Evolutionary conservation across 2,329 filamentous ascomycete genomes (phyloP).

Genomic region (Diplodia intermedia): DNA sequence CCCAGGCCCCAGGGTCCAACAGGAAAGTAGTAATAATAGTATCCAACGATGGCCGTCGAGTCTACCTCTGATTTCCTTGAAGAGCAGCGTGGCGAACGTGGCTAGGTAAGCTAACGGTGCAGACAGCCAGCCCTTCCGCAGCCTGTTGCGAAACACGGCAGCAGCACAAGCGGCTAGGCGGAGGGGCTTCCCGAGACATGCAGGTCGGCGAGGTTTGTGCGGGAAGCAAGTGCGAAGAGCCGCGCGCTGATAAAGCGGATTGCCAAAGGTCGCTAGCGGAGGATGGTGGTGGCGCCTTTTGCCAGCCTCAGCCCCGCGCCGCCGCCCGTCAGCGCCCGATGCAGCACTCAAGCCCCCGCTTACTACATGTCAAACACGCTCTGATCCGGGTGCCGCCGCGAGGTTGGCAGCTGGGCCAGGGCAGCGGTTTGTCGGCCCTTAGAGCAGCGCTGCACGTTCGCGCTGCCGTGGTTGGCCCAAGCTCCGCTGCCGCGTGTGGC

Average conservation of each 20-base stretch:
- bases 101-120: neutral
- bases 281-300: slow-evolving; percentile 3
- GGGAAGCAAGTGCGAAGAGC: slow-evolving; percentile 15
- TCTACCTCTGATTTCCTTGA: neutral
- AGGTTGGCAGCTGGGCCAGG: slow-evolving; percentile 14
- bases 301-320: slow-evolving; percentile 24
- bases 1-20: slow-evolving; percentile 17
- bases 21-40: slow-evolving; percentile 30
- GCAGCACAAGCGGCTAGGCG: neutral
- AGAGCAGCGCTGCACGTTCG: slow-evolving; percentile 1
- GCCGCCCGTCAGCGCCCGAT: slow-evolving; percentile 25
- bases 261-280: slow-evolving; percentile 9
- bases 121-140: neutral
- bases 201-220: neutral
- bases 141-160: neutral
- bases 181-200: slow-evolving; percentile 18
- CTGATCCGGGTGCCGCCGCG: slow-evolving; percentile 22
- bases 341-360: slow-evolving; percentile 7
- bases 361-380: slow-evolving; percentile 23
- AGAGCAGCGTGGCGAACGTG: slow-evolving; percentile 1
- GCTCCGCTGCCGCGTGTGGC: neutral
- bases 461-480: neutral
- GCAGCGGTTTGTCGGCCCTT: slow-evolving; percentile 1
- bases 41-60: slow-evolving; percentile 23
- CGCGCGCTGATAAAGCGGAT: slow-evolving; percentile 12